Evolutionary conservation across 2,329 filamentous ascomycete genomes (phyloP).

Genomic region (Cordyceps javanica): DNA sequence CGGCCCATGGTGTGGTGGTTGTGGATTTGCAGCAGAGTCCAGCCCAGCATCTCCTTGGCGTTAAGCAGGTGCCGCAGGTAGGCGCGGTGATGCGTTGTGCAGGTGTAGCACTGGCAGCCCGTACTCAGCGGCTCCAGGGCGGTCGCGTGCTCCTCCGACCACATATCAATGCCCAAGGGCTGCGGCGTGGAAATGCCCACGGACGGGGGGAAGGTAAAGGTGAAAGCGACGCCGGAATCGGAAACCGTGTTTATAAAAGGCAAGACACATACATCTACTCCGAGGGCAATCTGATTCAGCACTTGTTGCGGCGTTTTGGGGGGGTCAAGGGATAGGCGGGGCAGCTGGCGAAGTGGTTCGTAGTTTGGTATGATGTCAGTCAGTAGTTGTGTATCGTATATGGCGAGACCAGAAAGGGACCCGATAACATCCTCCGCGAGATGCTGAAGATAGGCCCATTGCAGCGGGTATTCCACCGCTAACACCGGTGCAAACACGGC

Average conservation of each 20-base stretch:
- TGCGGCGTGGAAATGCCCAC: neutral
- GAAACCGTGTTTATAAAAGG: constrained; percentile 70
- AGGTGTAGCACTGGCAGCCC: constrained; percentile 75
- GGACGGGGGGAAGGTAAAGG: constrained; percentile 63
- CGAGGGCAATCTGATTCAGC: constrained; percentile 67
- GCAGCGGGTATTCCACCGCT: constrained; percentile 66
- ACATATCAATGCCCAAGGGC: constrained; percentile 74
- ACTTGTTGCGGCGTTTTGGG: constrained; percentile 69
- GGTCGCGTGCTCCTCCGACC: constrained; percentile 54
- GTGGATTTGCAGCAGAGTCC: constrained; percentile 87
- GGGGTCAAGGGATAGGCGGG: constrained; percentile 67
- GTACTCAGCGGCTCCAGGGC: constrained; percentile 56
- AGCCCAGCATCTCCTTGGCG: constrained; percentile 94
- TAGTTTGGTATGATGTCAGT: constrained; percentile 53
- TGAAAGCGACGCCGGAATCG: constrained; percentile 78
- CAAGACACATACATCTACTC: constrained; percentile 72
- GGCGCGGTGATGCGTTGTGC: constrained; percentile 74
- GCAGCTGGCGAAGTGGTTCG: constrained; percentile 51
- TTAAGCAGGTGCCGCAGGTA: constrained; percentile 82
- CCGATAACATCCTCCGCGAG: constrained; percentile 58
- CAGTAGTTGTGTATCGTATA: constrained; percentile 70
- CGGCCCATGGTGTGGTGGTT: constrained; percentile 67
- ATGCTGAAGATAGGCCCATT: constrained; percentile 73
- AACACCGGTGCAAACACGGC: constrained; percentile 61
- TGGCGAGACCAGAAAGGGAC: constrained; percentile 60